These are phyloP conservation scores for Diaporthe australafricana DNA, from an alignment of 2,329 filamentous ascomycete genomes.

Conservation along the genomic window DNA sequence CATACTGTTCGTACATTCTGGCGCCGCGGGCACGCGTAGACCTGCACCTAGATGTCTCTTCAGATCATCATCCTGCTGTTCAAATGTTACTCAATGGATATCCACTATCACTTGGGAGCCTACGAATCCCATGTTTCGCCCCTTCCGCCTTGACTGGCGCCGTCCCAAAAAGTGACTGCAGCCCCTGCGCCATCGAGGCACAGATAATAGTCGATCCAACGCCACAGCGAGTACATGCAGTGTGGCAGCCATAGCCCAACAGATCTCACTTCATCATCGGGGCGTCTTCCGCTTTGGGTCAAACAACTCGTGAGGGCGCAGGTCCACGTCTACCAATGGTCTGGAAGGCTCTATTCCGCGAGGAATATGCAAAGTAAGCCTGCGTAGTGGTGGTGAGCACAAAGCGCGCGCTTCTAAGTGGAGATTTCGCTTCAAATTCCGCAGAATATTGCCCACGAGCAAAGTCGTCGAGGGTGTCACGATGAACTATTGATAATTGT, in stretches of 20 bases:
- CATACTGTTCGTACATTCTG: neutral
- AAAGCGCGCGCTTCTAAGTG: too few species aligned
- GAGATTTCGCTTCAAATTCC: neutral
- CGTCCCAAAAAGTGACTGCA: neutral
- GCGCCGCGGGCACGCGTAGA: neutral
- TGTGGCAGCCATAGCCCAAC: slow-evolving; percentile 1
- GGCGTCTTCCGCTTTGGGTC: neutral
- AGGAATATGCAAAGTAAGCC: neutral
- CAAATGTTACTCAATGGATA: neutral
- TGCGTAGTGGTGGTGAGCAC: neutral
- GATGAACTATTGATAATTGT: too few species aligned
- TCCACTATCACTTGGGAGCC: neutral
- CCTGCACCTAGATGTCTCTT: neutral
- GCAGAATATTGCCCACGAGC: neutral
- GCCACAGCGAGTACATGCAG: slow-evolving; percentile 6
- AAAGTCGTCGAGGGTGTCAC: neutral
- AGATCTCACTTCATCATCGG: neutral
- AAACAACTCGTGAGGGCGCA: neutral
- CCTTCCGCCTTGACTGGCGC: neutral
- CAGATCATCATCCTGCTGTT: neutral
- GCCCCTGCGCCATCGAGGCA: slow-evolving; percentile 13
- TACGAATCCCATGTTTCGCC: slow-evolving; percentile 7
- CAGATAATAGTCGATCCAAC: neutral
- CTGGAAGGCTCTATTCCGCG: neutral
- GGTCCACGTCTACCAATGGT: neutral